Evolutionary conservation across 192 early-diverging fungal species (phyloP).

Genomic region (Blastocladiella britannica): DNA sequence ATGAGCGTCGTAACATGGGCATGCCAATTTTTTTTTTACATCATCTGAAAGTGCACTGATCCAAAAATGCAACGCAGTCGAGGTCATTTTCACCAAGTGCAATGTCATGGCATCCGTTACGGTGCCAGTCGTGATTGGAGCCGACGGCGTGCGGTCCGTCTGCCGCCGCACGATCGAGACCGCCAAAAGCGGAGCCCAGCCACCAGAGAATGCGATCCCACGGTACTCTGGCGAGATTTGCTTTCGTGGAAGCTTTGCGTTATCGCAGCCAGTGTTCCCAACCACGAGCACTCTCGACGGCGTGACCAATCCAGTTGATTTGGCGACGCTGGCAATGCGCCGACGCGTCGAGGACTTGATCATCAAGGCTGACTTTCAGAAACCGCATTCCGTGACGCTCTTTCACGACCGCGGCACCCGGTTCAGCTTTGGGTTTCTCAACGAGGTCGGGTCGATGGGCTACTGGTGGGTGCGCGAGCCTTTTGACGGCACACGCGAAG

Average conservation of each 20-base stretch:
- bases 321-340: too few relatives aligned
- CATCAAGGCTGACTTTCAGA: background rate
- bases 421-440: background rate
- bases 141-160: background rate
- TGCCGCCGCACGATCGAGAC: too few relatives aligned
- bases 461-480: constrained; percentile 1
- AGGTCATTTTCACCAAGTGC: background rate
- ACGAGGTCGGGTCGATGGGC: background rate
- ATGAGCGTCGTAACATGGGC: too few relatives aligned
- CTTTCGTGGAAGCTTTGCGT: background rate
- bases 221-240: background rate
- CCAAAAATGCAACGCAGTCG: background rate
- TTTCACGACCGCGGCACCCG: background rate
- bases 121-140: background rate
- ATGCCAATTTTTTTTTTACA: too few relatives aligned
- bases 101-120: background rate
- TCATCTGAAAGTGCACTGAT: background rate
- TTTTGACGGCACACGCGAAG: background rate
- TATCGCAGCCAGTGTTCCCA: too few relatives aligned
- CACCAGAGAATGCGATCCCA: too few relatives aligned
- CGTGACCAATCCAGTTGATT: too few relatives aligned
- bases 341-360: background rate
- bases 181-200: too few relatives aligned
- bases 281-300: too few relatives aligned
- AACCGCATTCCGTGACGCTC: background rate